Evolutionary conservation across 225 moss, liverwort and hornwort genomes (phyloP).

Genomic region (Rhytidiadelphus loreus): DNA sequence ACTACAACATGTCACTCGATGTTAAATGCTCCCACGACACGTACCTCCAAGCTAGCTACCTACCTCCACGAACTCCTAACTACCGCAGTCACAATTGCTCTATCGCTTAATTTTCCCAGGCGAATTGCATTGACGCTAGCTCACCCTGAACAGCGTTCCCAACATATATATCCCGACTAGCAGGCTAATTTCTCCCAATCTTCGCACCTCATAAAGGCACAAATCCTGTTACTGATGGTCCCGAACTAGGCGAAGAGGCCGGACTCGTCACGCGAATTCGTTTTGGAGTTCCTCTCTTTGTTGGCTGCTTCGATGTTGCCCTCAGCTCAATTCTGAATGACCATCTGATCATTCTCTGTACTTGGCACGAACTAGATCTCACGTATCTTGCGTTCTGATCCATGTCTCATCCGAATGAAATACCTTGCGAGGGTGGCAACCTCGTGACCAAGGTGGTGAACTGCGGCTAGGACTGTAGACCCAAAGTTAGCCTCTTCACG

Average conservation of each 20-base stretch:
- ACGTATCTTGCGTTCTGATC: background rate
- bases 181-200: background rate
- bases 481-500: too few species aligned
- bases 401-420: too few species aligned
- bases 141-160: background rate
- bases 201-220: background rate
- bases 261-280: background rate
- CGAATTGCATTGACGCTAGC: background rate
- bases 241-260: background rate
- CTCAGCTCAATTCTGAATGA: background rate
- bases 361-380: background rate
- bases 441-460: background rate
- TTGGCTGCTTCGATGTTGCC: background rate
- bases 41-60: background rate
- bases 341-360: too few species aligned
- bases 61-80: background rate
- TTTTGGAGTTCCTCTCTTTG: background rate
- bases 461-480: background rate
- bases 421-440: background rate
- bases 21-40: background rate
- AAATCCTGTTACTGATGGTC: background rate
- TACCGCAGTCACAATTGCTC: background rate
- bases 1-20: background rate
- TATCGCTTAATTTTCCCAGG: background rate
- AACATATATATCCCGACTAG: background rate